Base-by-base conservation (phyloP, 2,329 filamentous ascomycete species). In the Microsporum canis region DNA sequence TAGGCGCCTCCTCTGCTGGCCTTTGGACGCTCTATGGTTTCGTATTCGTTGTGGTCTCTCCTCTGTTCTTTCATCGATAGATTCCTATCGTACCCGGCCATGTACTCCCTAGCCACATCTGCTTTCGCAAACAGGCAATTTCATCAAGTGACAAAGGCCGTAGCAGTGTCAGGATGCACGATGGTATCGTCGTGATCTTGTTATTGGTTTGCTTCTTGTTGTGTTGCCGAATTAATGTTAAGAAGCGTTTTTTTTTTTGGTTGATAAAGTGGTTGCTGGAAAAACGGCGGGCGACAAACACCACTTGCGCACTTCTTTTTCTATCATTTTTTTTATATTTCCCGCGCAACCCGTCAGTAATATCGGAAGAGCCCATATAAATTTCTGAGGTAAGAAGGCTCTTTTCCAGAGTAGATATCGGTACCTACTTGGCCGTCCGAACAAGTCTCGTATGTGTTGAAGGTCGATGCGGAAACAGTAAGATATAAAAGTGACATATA, bases 61-160 rank as follows among this genome's bases (percentile, higher is more conserved):
- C 77, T 77, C 72, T 78, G 72, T 70, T 79, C 74, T 76, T 73
- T 79, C 75, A 78, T 73, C 70, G 74, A 73, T 71, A 76, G 76
- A 73, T 75, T 78, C 73, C 72, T 73, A 72, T 71, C 74, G 70
- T 76, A 76, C 71, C 75, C 75, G 74, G 77, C 77, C 77, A 79
- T 79, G 73, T 75, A 74, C 71, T 69, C 68, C 69, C 69, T 70
- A 70, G 68, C 75, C 67, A 72, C 77, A 79, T 79, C 71, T 70
- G 73, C 68, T 17, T 39, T 49, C 14, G 31, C 23, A 51, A 23
- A 29, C 23, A 29, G 45, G 27, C 8, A 51, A 51, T 31, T 51
- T 29, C 2, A 51, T 51, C 45, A 23, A 51, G 23, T 51, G 45
- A 33, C 27, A 31, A 27, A 3, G 3, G 23, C 45, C 27, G 45